Percentiles rank a stretch among this genome's conserved stretches.
Conservation (phyloP, 495 filamentous ascomycete genomes). For the Mycothermus thermophilus region DNA sequence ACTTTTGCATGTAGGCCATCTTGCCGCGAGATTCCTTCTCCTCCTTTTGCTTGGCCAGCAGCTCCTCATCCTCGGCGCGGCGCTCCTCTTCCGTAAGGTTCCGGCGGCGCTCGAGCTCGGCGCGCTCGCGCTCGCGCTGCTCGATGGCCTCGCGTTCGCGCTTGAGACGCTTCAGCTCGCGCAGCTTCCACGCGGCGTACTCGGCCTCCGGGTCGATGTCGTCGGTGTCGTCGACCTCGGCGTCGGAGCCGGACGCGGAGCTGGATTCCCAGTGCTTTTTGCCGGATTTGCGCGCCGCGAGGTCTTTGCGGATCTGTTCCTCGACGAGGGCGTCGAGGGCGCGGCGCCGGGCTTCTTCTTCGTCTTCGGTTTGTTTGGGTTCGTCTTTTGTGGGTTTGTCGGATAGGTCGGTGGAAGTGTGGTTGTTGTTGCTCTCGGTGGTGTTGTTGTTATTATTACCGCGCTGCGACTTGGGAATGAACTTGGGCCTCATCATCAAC, state of each 20-base stretch:
- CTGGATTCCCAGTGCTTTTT: slow-evolving; percentile 63
- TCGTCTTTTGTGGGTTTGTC: slow-evolving; percentile 12
- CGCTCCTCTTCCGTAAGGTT: slow-evolving; percentile 81
- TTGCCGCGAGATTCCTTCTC: slow-evolving; percentile 76
- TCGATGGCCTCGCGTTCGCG: slow-evolving; percentile 78
- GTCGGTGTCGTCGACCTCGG: slow-evolving; percentile 77
- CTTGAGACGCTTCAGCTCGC: slow-evolving; percentile 77
- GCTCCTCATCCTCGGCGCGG: slow-evolving; percentile 70
- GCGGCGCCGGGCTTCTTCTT: slow-evolving; percentile 39
- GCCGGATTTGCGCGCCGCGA: slow-evolving; percentile 57
- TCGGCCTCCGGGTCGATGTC: slow-evolving; percentile 80
- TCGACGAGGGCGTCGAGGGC: slow-evolving; percentile 68
- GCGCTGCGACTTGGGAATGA: slow-evolving; percentile 74
- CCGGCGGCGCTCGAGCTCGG: slow-evolving; percentile 77
- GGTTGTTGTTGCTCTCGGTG: slow-evolving; percentile 6
- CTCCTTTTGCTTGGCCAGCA: slow-evolving; percentile 63
- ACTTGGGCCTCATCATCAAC: slow-evolving; percentile 74
- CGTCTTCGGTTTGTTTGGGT: slow-evolving; percentile 27
- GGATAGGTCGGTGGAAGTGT: slow-evolving; percentile 8
- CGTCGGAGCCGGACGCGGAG: slow-evolving; percentile 58
- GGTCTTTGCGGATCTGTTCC: slow-evolving; percentile 69
- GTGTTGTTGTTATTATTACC: slow-evolving; percentile 10
- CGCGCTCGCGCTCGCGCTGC: slow-evolving; percentile 65
- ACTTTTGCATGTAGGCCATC: slow-evolving; percentile 87
- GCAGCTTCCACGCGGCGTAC: slow-evolving; percentile 81